Evolutionary conservation across 768 basidiomycete species (phyloP), one percentile per base, ranked within the genome.

Genomic region (Podaxis mareebaensis): DNA sequence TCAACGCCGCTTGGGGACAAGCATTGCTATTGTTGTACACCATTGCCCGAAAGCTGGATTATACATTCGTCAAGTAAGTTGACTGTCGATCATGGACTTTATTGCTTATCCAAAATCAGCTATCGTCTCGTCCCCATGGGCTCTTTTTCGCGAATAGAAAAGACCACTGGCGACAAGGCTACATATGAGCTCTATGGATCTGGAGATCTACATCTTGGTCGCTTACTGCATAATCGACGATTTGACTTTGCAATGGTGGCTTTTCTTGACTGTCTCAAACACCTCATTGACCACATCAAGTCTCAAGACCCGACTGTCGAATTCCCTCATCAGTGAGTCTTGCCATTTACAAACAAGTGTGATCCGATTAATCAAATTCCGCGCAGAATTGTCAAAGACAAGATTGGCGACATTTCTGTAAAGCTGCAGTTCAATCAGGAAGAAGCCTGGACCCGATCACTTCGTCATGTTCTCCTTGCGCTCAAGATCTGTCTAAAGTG

Each of bases 1-100:
- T 99, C 73, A 99, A 99, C 71, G 97, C 97, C 11, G 97, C 97
- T 17, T 97, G 96, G 95, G 97, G 97, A 1, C 91, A 97, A 72
- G 93, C 96, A 0, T 79, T 96, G n/a, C 81, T 99, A 17, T 81
- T 99, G 61, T 77, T 98, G 39, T 92, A 96, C 70, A 94, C 94
- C 6, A 86, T 99, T 54, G 94, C 94, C 11, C 83, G 91, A 60
- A 99, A 98, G 75, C 85, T 97, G 13, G 95, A 94, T 65, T 93
- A 88, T 70, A 86, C 85, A 3, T 98, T 97, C 68, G 88, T 91
- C 70, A 86, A 87, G 95, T 95, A 75, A 67, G 87, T 68, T 56
- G 20, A 56, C 39, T 33, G 49, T 59, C 49, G 20, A 48, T 36
- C 24, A 42, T 38, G 44, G 54, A 24, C 39, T 54, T 46, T 28